Evolutionary conservation across 257 asterid genomes (phyloP).

Genomic region (Fraxinus quadrangulata): DNA sequence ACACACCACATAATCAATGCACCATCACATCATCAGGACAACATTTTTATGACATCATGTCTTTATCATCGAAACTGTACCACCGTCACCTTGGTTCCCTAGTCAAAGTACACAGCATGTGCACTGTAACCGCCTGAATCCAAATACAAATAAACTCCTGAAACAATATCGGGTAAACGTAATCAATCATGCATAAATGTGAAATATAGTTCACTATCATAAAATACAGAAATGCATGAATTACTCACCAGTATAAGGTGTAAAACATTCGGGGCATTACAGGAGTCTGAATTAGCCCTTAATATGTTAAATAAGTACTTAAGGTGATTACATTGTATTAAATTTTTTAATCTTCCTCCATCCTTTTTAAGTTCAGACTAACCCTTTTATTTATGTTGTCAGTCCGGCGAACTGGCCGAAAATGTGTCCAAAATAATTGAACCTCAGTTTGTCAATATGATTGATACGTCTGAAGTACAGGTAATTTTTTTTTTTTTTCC

Average conservation of each 20-base stretch:
- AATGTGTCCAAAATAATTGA: constrained; percentile 87
- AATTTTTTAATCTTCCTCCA: constrained; percentile 7
- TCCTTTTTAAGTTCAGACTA: constrained; percentile 22
- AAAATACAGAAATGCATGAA: background rate
- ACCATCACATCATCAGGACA: background rate
- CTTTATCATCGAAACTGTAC: background rate
- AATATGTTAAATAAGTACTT: too few relatives aligned
- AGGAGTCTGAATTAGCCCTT: background rate
- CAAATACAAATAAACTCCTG: background rate
- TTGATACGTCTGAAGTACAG: constrained; percentile 99
- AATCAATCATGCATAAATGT: background rate
- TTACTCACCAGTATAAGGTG: background rate
- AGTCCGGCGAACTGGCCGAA: constrained; percentile 98
- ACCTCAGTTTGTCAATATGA: constrained; percentile 69
- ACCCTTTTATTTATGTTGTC: constrained; percentile 24
- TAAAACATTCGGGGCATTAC: background rate
- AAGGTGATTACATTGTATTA: too few relatives aligned
- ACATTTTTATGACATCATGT: background rate
- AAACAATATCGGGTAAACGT: background rate
- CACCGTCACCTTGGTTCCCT: background rate
- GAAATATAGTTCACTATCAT: background rate
- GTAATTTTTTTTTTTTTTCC: constrained; percentile 31
- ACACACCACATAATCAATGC: background rate
- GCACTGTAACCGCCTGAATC: background rate
- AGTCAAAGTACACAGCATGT: background rate